phyloP scores from a whole-genome alignment of 1,284 basidiomycete species.

The Stygiomarasmius scandens region DNA sequence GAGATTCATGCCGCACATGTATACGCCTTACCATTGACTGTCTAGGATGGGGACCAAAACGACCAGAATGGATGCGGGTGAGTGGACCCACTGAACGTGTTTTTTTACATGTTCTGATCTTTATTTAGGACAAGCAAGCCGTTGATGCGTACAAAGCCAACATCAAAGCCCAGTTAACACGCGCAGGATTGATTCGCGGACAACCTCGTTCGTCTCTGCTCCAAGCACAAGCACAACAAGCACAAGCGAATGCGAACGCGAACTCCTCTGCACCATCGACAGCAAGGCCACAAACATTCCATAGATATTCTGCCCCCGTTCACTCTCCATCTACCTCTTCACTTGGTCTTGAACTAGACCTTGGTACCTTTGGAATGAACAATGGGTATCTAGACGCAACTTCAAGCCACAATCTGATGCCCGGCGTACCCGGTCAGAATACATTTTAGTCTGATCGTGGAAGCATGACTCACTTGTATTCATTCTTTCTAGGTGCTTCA shows the following conservation, averaged over 20 bases:
- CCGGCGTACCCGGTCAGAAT: conserved; percentile 44
- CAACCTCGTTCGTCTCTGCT: conserved; percentile 65
- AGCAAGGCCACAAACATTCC: conserved; percentile 11
- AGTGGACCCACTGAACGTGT: conserved; percentile 32
- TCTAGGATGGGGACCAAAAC: conserved; percentile 77
- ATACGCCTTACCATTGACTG: conserved; percentile 75
- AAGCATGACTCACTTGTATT: conserved; percentile 13
- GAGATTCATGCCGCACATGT: conserved; percentile 77
- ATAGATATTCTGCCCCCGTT: conserved; percentile 13
- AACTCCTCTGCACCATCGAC: conserved; percentile 21
- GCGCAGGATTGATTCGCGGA: conserved; percentile 76
- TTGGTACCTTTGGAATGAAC: conserved; percentile 11
- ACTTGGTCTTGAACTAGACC: conserved; percentile 17
- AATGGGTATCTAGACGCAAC: conserved; percentile 13
- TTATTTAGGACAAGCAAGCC: conserved; percentile 72
- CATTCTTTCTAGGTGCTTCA: conserved; percentile 5
- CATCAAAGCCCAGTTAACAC: conserved; percentile 77
- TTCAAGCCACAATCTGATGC: conserved; percentile 33
- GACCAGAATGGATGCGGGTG: conserved; percentile 84
- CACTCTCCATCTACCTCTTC: conserved; percentile 8
- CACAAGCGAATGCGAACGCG: conserved; percentile 16
- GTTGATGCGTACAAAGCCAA: conserved; percentile 80
- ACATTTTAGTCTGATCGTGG: background rate
- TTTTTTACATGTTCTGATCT: conserved; percentile 17
- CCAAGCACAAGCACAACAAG: conserved; percentile 33